Percentiles rank a stretch among this genome's conserved stretches.
These are phyloP conservation scores for Aureobasidium sp. DNA, from an alignment of 2,329 filamentous ascomycete species.

Conservation along the genomic window DNA sequence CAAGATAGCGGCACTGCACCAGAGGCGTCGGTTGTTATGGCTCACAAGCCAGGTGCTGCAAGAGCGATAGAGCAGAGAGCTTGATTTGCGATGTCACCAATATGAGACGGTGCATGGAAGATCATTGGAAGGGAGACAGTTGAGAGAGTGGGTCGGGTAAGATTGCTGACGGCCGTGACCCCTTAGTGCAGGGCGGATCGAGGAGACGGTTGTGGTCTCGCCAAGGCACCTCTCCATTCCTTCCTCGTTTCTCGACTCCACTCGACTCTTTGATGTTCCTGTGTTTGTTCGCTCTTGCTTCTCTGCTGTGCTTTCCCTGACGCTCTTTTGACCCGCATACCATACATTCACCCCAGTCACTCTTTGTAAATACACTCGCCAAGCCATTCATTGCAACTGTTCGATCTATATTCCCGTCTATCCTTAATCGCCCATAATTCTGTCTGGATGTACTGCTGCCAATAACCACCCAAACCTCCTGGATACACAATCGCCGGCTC, in stretches of 20 bases:
- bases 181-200: constrained; percentile 2
- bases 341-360: constrained; percentile 20
- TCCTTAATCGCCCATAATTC: constrained; percentile 6
- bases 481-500: background rate
- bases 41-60: background rate
- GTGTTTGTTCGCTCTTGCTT: background rate
- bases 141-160: background rate
- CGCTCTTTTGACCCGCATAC: constrained; percentile 7
- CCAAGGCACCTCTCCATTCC: background rate
- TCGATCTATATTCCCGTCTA: background rate
- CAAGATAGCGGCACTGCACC: background rate
- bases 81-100: background rate
- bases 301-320: background rate
- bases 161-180: background rate
- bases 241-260: background rate
- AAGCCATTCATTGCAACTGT: background rate
- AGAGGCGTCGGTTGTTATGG: background rate
- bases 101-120: background rate
- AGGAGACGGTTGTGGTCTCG: background rate
- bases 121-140: constrained; percentile 1
- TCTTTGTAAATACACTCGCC: constrained; percentile 22
- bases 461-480: constrained; percentile 16
- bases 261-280: background rate
- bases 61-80: background rate
- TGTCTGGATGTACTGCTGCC: constrained; percentile 11